Base-by-base conservation (phyloP, 768 basidiomycete species). In the Boletales sp. region DNA sequence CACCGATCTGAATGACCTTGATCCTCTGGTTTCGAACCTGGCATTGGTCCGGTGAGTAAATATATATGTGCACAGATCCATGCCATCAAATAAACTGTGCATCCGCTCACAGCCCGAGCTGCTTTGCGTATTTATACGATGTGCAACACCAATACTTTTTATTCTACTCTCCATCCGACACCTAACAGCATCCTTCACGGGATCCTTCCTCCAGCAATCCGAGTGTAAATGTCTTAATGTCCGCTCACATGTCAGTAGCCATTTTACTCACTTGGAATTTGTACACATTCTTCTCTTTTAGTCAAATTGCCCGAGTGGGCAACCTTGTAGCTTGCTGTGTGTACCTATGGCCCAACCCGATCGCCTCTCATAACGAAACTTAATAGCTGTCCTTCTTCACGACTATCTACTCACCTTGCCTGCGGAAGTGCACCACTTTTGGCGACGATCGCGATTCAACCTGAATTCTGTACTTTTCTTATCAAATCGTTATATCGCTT, bases 321-420 rank as follows among this genome's bases (percentile, higher is more conserved):
- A 39, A 35, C 18, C 36, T 51, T 8, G 17, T 51, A 19, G 43
- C 52, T 18, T 48, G 45, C 39, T 36, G 56, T 58, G 32, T 12
- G 56, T 42, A 40, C 15, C 17, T 34, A 13, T 21, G 14, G 18
- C 12, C 21, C 14, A 15, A 37, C n/a, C n/a, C n/a, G n/a, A 2
- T 9, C 5, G 4, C 17, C 17, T 27, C 38, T 27, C 3, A n/a
- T 42, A 31, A 46, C 49, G 5, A 19, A 10, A 12, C 12, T 14
- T 32, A n/a, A 8, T 17, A 68, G 70, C 40, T n/a, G 43, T 71
- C 8, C 53, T 73, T 18, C 57, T 72, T 14, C 75, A 76, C 43
- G 80, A 81, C 43, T 78, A 76, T 51, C 34, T 68, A 36, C 60
- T 79, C 35, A 82, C 80, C 0, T 53, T 81, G 5, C 41, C 53